A percentile compares a stretch with the other conserved stretches of the same genome.
These are phyloP conservation scores for Rosa multiflora DNA, from an alignment of 306 rosid genomes.

Conservation along the genomic window DNA sequence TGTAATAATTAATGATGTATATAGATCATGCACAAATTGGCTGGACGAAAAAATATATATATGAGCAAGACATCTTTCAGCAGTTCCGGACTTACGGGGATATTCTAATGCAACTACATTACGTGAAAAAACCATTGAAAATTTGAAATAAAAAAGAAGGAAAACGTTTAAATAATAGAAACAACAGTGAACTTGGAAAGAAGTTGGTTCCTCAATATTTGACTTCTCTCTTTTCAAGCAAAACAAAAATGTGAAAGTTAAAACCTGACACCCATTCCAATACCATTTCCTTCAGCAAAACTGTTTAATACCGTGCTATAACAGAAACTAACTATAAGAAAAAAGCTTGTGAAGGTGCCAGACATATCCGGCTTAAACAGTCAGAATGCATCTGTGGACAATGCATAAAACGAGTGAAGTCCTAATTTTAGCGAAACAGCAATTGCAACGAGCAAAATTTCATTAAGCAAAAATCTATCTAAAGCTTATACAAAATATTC, in stretches of 20 bases:
- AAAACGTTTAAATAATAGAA: neutral
- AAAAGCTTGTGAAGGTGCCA: neutral
- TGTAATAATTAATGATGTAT: neutral
- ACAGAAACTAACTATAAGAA: neutral
- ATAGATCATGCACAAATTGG: neutral
- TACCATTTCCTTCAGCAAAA: neutral
- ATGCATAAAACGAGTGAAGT: neutral
- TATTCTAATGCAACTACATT: neutral
- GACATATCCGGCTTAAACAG: neutral
- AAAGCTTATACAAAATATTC: neutral
- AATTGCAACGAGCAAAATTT: neutral
- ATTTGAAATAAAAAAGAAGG: neutral
- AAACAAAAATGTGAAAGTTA: neutral
- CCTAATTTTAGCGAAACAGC: neutral
- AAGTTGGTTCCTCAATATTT: neutral
- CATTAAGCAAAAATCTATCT: neutral
- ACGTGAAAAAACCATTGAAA: neutral
- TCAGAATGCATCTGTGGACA: neutral
- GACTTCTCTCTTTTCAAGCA: neutral
- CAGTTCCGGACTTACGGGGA: neutral
- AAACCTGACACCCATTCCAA: neutral
- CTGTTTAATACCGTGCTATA: neutral
- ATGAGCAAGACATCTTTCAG: neutral
- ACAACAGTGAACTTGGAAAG: neutral
- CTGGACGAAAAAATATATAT: neutral